Conservation (phyloP, 1,139 yeast genomes). For the Candida frijolesensis region DNA sequence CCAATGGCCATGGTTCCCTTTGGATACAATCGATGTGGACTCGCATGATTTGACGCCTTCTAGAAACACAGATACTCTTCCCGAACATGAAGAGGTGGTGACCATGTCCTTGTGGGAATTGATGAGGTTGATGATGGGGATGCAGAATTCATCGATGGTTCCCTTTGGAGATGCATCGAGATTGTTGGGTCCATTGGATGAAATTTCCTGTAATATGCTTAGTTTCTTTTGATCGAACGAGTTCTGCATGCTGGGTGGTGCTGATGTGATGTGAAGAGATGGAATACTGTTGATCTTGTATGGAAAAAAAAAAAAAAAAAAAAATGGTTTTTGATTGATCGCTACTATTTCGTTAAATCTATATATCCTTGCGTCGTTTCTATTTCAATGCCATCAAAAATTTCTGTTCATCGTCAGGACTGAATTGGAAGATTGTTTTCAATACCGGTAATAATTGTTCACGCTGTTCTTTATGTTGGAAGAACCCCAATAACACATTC, state of each 20-base stretch:
- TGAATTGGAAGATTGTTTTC: conserved; percentile 69
- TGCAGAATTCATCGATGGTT: conserved; percentile 67
- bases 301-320: background rate
- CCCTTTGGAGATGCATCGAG: conserved; percentile 87
- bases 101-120: conserved; percentile 69
- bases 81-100: conserved; percentile 88
- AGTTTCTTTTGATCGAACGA: conserved; percentile 72
- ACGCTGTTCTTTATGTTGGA: conserved; percentile 92
- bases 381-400: conserved; percentile 62
- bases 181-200: conserved; percentile 38
- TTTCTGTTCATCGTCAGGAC: conserved; percentile 70
- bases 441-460: conserved; percentile 83
- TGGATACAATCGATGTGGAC: conserved; percentile 66
- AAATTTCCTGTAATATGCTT: conserved; percentile 58
- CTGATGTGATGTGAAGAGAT: background rate
- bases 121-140: conserved; percentile 70
- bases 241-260: conserved; percentile 33
- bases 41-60: conserved; percentile 55
- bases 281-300: background rate
- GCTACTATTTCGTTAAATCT: background rate
- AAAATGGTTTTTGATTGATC: background rate
- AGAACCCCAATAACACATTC: conserved; percentile 83
- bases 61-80: conserved; percentile 76
- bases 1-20: conserved; percentile 86
- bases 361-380: conserved; percentile 6